phyloP scores from a whole-genome alignment of 2,329 filamentous ascomycete genomes.

The Capronia epimyces region DNA sequence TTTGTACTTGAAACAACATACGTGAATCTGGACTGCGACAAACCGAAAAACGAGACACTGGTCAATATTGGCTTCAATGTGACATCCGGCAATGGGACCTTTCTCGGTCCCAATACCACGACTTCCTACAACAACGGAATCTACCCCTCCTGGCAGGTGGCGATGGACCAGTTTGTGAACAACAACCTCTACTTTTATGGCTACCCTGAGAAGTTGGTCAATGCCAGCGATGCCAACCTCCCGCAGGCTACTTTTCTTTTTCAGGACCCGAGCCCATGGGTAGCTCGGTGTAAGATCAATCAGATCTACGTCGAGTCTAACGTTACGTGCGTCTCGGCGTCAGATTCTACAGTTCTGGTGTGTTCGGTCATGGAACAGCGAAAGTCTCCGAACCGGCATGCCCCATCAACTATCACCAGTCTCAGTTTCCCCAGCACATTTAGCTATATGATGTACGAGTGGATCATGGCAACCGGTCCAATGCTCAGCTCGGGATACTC shows the following conservation, averaged over 20 bases:
- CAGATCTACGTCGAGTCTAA: conserved; percentile 22
- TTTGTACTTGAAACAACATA: conserved; percentile 23
- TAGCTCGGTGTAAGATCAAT: conserved; percentile 17
- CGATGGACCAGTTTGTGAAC: conserved; percentile 18
- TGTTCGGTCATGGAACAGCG: conserved; percentile 16
- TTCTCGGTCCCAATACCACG: conserved; percentile 16
- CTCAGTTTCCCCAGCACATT: conserved; percentile 18
- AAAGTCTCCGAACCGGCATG: conserved; percentile 9
- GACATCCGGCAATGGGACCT: conserved; percentile 14
- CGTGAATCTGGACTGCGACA: conserved; percentile 23
- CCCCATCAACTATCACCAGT: conserved; percentile 17
- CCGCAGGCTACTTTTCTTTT: conserved; percentile 20
- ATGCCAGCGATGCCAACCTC: conserved; percentile 8
- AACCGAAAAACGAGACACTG: conserved; percentile 5
- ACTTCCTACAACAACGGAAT: neutral
- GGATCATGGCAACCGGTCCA: conserved; percentile 20
- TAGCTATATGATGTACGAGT: conserved; percentile 1
- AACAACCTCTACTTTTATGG: conserved; percentile 12
- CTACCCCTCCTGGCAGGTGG: conserved; percentile 16
- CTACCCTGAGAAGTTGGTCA: conserved; percentile 14
- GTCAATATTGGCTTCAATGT: conserved; percentile 16
- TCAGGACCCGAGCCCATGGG: conserved; percentile 17
- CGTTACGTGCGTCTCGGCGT: conserved; percentile 9
- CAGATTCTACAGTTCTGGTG: conserved; percentile 5
- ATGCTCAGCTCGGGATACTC: conserved; percentile 15